Conservation (phyloP, 1,139 yeast genomes). For the Blastobotrys ciferrii region DNA sequence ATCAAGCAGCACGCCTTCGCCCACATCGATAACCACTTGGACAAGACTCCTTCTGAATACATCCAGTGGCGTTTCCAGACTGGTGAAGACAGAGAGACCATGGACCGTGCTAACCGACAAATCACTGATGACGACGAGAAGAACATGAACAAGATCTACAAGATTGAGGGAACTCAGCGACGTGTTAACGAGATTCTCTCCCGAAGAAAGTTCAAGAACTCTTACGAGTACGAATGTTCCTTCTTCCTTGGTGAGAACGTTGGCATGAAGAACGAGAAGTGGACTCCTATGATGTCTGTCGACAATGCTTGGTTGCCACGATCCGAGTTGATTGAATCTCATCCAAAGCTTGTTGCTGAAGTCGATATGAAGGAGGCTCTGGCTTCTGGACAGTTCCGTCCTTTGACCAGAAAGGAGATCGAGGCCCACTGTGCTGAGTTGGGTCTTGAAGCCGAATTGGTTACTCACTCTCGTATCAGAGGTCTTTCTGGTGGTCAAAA, state of each 20-base stretch:
- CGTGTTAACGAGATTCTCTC: constrained; percentile 93
- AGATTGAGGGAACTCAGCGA: constrained; percentile 97
- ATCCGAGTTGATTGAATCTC: constrained; percentile 98
- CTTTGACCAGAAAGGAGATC: constrained; percentile 98
- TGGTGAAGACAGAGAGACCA: constrained; percentile 99
- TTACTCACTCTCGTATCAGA: constrained; percentile 99
- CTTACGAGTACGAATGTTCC: constrained; percentile 98
- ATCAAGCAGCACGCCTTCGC: constrained; percentile 99
- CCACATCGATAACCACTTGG: constrained; percentile 97
- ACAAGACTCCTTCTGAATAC: constrained; percentile 99
- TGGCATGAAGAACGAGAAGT: constrained; percentile 98
- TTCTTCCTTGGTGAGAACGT: constrained; percentile 96
- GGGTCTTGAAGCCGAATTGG: constrained; percentile 98
- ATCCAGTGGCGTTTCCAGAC: constrained; percentile 99
- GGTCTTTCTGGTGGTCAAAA: constrained; percentile 99
- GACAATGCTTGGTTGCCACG: constrained; percentile 99
- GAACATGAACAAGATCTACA: constrained; percentile 99
- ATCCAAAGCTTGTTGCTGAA: constrained; percentile 98
- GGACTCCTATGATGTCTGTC: constrained; percentile 99
- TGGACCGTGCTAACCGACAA: constrained; percentile 99
- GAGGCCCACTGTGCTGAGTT: constrained; percentile 98
- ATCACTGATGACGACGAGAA: constrained; percentile 95
- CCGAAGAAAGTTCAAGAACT: constrained; percentile 99
- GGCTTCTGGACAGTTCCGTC: constrained; percentile 99
- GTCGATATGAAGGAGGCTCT: constrained; percentile 99